Base-by-base conservation (phyloP, 495 filamentous ascomycete species). In the Penicillium pulvis region DNA sequence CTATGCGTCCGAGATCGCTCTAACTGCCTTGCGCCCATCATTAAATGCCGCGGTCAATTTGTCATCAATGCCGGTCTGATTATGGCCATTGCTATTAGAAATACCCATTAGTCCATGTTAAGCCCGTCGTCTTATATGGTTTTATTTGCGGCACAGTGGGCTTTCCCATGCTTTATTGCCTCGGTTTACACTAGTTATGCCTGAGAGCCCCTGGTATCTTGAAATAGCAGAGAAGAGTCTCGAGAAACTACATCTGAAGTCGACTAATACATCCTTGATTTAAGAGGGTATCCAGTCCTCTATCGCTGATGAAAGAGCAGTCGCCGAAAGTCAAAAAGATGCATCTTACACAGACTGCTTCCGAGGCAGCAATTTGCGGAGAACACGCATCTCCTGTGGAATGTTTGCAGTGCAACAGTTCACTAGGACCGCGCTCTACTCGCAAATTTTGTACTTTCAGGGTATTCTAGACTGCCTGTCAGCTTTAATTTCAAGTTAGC, bases 391-490 rank as follows among this genome's bases (percentile, higher is more conserved):
- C 19, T 44, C 57, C 6, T 55, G 57, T 45, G 57, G 57, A 17
- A 59, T 59, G 51, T 59, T 59, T 51, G 24, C 39, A 2, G 57
- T 59, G 14, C 57, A 55, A 10, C 57, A 59, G 17, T 50, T 55
- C 17, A 53, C 57, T 3, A 51, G 57, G 2, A 55, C 55, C 1
- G 57, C 57, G 41, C 46, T 59, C 9, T 59, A 59, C 48, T 50
- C 57, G 4, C 57, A 59, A 49, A 33, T 35, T 9, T 47, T 59
- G 4, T 59, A 59, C 20, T 55, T 59, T 16, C 14, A 55, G n/a
- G 57, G 57, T 2, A 55, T 59, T 54, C 28, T 12, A 51, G 57
- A 4, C 45, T 59, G 0, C 30, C 44, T 4, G 7, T 39, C 19
- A 26, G 26, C 5, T 42, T 59, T 19, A 59, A 51, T 4, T 55